Evolutionary conservation across 805 yeast species (phyloP).

Genomic region (Lipomyces sp.): DNA sequence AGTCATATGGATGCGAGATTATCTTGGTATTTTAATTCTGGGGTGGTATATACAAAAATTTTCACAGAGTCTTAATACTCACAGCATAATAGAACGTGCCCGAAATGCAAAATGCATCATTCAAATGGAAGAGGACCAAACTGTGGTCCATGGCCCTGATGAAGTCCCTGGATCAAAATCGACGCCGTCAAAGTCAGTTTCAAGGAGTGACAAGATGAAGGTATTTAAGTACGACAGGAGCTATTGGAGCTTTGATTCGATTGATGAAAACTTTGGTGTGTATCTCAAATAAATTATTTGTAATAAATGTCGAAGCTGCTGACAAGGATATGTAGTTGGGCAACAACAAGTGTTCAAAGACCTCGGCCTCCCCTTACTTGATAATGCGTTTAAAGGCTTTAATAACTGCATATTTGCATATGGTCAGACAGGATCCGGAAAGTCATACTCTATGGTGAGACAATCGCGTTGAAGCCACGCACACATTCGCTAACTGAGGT

Average conservation of each 20-base stretch:
- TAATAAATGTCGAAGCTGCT: constrained; percentile 36
- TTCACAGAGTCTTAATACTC: neutral
- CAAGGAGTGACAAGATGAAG: constrained; percentile 22
- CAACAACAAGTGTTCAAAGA: constrained; percentile 58
- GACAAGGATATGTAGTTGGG: constrained; percentile 43
- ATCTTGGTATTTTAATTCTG: neutral
- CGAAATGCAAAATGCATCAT: constrained; percentile 29
- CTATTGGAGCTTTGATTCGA: constrained; percentile 31
- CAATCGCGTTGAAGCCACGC: neutral
- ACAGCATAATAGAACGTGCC: constrained; percentile 18
- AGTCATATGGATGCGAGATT: constrained; percentile 1
- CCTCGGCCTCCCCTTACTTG: constrained; percentile 63
- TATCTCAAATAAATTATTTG: constrained; percentile 45
- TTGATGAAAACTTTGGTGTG: constrained; percentile 45
- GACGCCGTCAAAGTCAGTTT: constrained; percentile 6
- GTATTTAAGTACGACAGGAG: constrained; percentile 32
- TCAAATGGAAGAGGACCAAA: constrained; percentile 29
- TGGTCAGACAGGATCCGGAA: constrained; percentile 86
- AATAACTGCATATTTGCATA: constrained; percentile 77
- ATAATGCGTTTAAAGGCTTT: constrained; percentile 69
- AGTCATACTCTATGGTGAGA: constrained; percentile 80
- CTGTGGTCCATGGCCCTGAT: constrained; percentile 16
- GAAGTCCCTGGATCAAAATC: constrained; percentile 7
- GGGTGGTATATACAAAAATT: neutral
- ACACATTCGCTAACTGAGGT: neutral